Evolutionary conservation across 2,329 filamentous ascomycete species (phyloP), one percentile per base, ranked within the genome.

Genomic region (Fusarium concolor): DNA sequence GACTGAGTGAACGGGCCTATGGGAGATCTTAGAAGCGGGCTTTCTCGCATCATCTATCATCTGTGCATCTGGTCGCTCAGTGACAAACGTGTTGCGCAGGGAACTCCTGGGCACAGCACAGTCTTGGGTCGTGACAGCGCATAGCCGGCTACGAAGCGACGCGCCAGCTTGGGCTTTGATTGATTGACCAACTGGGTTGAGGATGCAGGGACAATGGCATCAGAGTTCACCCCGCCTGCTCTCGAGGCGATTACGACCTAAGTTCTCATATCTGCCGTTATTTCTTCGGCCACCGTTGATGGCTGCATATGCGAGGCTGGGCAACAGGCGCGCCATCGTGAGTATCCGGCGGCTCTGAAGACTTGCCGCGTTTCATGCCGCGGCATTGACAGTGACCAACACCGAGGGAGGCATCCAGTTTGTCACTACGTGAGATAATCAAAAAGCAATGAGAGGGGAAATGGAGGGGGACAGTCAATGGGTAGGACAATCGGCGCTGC

Each of bases 11-110:
- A 72, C 71, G 69, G 71, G 61, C 71, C 71, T 56, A 50, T 24
- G 26, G 44, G 60, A 56, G 67, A 70, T 65, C 67, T 50, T 68
- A 42, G 52, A 38, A 51, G 60, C 41, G 18, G 58, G 51, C 41
- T 61, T 50, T 45, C 66, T 70, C 58, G 62, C 67, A 70, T 70
- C 56, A 65, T 64, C 52, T 62, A 47, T 22, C 20, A 63, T 59
- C 56, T 72, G 68, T 72, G 71, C 65, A 62, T 57, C 31, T 59
- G 39, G 65, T 60, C 56, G 65, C 56, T 69, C 56, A 68, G 53
- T 54, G 61, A 66, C 45, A 68, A 56, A 59, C 63, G 61, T 71
- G 60, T 67, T 56, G 63, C 56, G 58, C 71, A 73, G 71, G 71
- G 71, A 72, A 68, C 61, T 67, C 65, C 66, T 56, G 56, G 64